These are phyloP conservation scores for Fusarium sp. DNA, from an alignment of 2,329 filamentous ascomycete genomes.

Conservation along the genomic window DNA sequence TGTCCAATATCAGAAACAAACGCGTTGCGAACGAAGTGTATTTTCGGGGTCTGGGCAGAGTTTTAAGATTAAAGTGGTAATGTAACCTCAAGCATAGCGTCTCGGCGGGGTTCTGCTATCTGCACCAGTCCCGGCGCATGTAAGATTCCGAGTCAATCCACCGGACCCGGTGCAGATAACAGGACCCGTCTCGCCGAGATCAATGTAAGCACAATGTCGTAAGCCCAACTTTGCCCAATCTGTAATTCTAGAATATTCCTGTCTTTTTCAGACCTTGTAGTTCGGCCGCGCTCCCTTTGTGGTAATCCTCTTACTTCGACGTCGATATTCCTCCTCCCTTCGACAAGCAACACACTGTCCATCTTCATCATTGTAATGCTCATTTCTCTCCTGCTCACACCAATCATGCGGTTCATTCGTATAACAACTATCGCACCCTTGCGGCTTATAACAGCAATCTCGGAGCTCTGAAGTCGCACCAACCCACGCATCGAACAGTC, in stretches of 20 bases:
- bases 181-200: too few relatives aligned
- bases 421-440: constrained; percentile 1
- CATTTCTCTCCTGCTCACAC: constrained; percentile 17
- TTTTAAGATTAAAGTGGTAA: too few relatives aligned
- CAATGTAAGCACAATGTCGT: background rate
- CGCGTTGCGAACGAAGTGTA: rapidly evolving
- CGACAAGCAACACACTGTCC: constrained; percentile 29
- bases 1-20: too few relatives aligned
- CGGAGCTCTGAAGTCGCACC: background rate
- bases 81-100: background rate
- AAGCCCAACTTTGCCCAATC: background rate
- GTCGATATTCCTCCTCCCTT: constrained; percentile 4
- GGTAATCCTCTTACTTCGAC: constrained; percentile 16
- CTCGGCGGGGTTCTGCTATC: too few relatives aligned
- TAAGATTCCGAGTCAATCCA: too few relatives aligned
- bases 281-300: background rate
- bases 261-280: background rate
- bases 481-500: background rate
- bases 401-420: background rate
- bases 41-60: background rate
- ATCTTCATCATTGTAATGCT: constrained; percentile 30
- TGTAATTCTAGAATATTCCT: too few relatives aligned
- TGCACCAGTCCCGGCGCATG: too few relatives aligned
- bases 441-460: constrained; percentile 13
- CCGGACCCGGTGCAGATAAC: too few relatives aligned